Base-by-base conservation (phyloP, 2,329 filamentous ascomycete genomes). In the Claviceps sp. region DNA sequence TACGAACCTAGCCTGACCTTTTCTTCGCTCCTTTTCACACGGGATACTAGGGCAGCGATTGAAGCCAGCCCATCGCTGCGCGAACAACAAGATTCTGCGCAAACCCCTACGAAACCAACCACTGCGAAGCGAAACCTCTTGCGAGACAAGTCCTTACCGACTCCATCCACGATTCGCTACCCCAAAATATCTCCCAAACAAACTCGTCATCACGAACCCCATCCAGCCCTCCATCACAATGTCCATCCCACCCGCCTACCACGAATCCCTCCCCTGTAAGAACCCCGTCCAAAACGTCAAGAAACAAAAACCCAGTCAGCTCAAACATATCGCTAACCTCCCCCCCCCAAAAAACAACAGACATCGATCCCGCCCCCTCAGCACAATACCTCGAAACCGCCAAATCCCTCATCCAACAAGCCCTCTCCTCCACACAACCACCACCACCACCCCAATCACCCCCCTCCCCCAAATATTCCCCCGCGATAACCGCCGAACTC, bases 241-340 rank as follows among this genome's bases (percentile, higher is more conserved):
- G 52, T 66, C 65, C 63, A 41, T 61, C 39, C 58, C 60, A 42
- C 63, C 67, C 48, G 70, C 68, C 50, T 71, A 84, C 56, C 84
- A 89, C 70, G 87, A 93, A 64, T 88, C 85, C 22, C 81, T 94
- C 22, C 87, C 87, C 48, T 91, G 87, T 89, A 78, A 58, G 79
- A 55, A 48, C 43, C 47, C 52, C 50, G 30, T 50, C n/a, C 55
- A 16, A 14, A 5, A 19, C 16, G 8, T 8, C 8, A 13, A 48
- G 13, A 30, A 17, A 48, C 39, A 17, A 30, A 48, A 30, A 5
- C 13, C 39, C 8, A 19, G 13, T 4, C 16, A 45, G 5, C 37
- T 11, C 4, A n/a, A 46, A 46, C 26, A 30, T 30, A 10, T 30
- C 8, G 26, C 26, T 30, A 30, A 10, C 24, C 43, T 16, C 2